Evolutionary conservation across 1,284 basidiomycete genomes (phyloP).

Genomic region (Lentinula novae-zelandiae): DNA sequence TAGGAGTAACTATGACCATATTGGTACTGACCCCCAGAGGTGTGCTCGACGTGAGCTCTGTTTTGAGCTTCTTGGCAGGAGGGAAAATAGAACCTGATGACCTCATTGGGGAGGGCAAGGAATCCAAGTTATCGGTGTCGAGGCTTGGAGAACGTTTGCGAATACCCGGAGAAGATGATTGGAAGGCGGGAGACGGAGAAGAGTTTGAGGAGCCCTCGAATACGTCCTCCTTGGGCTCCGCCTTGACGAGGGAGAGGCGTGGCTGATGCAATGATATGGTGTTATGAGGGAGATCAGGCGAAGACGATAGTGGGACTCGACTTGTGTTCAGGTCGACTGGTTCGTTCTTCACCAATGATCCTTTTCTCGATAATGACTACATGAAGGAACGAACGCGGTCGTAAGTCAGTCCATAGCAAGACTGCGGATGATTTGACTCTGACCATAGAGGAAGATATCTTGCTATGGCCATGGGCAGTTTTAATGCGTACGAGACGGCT

Average conservation of each 20-base stretch:
- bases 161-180: background rate
- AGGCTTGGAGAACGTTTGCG: background rate
- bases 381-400: background rate
- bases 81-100: background rate
- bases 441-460: background rate
- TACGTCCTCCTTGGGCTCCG: background rate
- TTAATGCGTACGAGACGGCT: conserved; percentile 23
- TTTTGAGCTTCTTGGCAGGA: conserved; percentile 28
- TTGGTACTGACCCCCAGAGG: conserved; percentile 27
- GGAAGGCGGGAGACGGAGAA: background rate
- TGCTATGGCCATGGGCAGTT: background rate
- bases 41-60: conserved; percentile 22
- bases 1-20: background rate
- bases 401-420: background rate
- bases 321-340: background rate
- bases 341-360: no score
- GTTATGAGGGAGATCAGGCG: background rate
- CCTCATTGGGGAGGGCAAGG: background rate
- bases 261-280: background rate
- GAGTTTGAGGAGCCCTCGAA: background rate
- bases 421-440: no score
- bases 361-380: background rate
- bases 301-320: background rate
- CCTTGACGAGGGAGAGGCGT: background rate
- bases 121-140: background rate